These are phyloP conservation scores for Fulvia fulva DNA, from an alignment of 2,329 filamentous ascomycete genomes.

Conservation along the genomic window DNA sequence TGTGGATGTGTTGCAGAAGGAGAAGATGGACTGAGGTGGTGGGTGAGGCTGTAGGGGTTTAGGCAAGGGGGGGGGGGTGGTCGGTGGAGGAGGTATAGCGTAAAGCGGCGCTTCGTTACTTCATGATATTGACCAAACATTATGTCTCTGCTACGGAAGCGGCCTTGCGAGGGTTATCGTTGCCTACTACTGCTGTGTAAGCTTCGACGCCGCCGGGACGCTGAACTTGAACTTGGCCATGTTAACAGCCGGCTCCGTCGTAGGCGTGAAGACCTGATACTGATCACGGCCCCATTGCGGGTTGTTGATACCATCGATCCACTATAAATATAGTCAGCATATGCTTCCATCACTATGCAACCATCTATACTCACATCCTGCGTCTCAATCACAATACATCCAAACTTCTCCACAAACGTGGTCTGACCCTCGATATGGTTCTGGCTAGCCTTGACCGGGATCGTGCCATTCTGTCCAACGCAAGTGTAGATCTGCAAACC, in stretches of 20 bases:
- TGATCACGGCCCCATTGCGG: slow-evolving; percentile 73
- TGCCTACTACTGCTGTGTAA: not conserved
- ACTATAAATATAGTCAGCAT: slow-evolving; percentile 37
- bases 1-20: too few relatives aligned
- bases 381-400: slow-evolving; percentile 78
- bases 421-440: slow-evolving; percentile 25
- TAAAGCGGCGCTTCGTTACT: not conserved
- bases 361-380: slow-evolving; percentile 26
- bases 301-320: slow-evolving; percentile 93
- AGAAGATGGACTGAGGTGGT: too few relatives aligned
- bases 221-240: slow-evolving; percentile 24
- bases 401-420: slow-evolving; percentile 22
- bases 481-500: slow-evolving; percentile 33
- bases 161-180: not conserved
- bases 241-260: slow-evolving; percentile 22
- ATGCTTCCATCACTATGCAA: slow-evolving; percentile 60
- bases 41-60: too few relatives aligned
- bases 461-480: slow-evolving; percentile 31
- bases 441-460: slow-evolving; percentile 31
- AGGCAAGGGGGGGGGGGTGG: too few relatives aligned
- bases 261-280: slow-evolving; percentile 48
- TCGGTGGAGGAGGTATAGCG: too few relatives aligned
- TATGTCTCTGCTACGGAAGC: not conserved
- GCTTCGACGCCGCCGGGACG: not conserved
- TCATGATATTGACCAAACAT: not conserved